Conservation (phyloP, 768 basidiomycete species). For the Glaciozyma martinii region DNA sequence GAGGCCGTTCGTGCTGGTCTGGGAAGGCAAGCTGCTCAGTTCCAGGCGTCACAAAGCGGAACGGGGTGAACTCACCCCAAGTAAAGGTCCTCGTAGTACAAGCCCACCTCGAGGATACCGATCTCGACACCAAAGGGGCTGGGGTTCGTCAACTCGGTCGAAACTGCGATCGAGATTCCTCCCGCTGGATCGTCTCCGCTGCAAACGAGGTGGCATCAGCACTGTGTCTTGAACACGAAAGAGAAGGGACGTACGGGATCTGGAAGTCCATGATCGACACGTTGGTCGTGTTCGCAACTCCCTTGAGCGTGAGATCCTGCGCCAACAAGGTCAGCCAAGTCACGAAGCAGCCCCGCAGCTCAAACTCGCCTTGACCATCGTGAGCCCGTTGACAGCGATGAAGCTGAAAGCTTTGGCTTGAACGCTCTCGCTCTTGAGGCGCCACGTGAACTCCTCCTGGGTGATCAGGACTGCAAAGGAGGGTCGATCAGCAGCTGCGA, state of each 20-base stretch:
- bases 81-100: constrained; percentile 48
- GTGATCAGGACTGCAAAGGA: constrained; percentile 50
- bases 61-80: constrained; percentile 5
- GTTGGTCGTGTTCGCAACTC: constrained; percentile 32
- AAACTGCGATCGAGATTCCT: constrained; percentile 52
- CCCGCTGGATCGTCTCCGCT: constrained; percentile 59
- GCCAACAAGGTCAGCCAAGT: neutral
- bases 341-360: neutral
- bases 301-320: neutral
- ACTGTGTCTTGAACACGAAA: neutral
- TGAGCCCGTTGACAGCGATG: constrained; percentile 52
- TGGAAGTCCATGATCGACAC: constrained; percentile 53
- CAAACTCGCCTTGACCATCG: constrained; percentile 51
- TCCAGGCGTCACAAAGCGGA: neutral
- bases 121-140: constrained; percentile 56
- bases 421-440: constrained; percentile 50
- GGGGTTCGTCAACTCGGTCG: constrained; percentile 17
- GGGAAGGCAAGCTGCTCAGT: neutral
- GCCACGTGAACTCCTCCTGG: constrained; percentile 59
- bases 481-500: neutral
- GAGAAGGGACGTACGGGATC: constrained; percentile 35
- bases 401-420: constrained; percentile 59
- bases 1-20: constrained; percentile 14
- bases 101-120: constrained; percentile 57
- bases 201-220: neutral